Evolutionary conservation across 176 grass and related monocot species (phyloP).

Genomic region (Eragrostis nindensis): DNA sequence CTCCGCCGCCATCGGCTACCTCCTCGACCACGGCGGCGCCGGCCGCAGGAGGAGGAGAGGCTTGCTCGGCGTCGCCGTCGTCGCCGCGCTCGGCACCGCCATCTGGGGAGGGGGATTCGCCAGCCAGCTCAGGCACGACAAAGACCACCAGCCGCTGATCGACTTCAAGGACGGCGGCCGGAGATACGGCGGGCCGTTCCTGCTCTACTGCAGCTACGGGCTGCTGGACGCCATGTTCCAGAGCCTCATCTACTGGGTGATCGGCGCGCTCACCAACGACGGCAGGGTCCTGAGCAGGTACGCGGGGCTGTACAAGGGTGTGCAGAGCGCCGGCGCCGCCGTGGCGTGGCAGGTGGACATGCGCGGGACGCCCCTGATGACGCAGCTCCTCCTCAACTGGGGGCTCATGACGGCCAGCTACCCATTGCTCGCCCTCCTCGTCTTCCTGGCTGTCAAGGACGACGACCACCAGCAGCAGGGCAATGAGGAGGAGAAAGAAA

Average conservation of each 20-base stretch:
- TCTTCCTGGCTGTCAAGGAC: conserved; percentile 72
- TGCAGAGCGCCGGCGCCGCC: conserved; percentile 81
- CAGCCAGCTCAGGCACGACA: conserved; percentile 60
- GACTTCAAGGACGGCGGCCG: conserved; percentile 69
- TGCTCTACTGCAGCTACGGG: conserved; percentile 91
- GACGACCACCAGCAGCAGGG: conserved; percentile 6
- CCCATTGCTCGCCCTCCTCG: conserved; percentile 63
- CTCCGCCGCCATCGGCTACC: conserved; percentile 64
- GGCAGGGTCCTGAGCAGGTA: conserved; percentile 82
- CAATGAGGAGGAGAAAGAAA: too few species aligned
- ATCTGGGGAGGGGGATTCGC: conserved; percentile 82
- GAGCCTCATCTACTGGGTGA: conserved; percentile 95
- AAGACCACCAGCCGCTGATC: conserved; percentile 20
- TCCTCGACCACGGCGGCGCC: conserved; percentile 87
- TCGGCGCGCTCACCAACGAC: conserved; percentile 69
- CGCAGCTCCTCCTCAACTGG: conserved; percentile 81
- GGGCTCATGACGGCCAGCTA: conserved; percentile 76
- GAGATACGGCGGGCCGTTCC: conserved; percentile 49
- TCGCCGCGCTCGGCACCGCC: conserved; percentile 65
- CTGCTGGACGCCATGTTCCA: conserved; percentile 97
- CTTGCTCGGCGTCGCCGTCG: conserved; percentile 45
- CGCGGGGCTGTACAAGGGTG: conserved; percentile 85
- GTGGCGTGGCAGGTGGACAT: conserved; percentile 82
- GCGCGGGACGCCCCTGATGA: conserved; percentile 29
- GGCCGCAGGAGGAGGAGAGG: conserved; percentile 55